Conservation (phyloP, 2,329 filamentous ascomycete species). For the Aspergillus oerlinghausenensis region DNA sequence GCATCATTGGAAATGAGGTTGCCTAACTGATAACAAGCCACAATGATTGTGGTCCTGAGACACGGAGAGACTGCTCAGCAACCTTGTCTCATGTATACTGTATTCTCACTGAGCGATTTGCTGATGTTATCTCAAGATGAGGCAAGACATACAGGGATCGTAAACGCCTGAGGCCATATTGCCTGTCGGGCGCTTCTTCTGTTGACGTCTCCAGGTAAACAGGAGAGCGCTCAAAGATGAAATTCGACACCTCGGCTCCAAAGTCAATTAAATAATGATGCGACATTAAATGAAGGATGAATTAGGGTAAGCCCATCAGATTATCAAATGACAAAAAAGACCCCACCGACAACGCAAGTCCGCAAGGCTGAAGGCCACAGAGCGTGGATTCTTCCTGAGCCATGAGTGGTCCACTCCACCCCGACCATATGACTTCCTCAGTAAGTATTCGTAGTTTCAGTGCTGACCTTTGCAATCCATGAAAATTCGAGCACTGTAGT, state of each 20-base stretch:
- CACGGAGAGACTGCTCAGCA: background rate
- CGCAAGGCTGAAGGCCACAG: background rate
- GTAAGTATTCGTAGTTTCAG: background rate
- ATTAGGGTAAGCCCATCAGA: background rate
- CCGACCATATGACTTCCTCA: background rate
- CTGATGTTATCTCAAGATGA: background rate
- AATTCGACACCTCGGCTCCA: background rate
- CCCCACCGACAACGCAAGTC: background rate
- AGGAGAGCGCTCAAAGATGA: background rate
- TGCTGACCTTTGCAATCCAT: too few relatives aligned
- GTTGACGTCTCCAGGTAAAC: background rate
- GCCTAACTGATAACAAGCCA: background rate
- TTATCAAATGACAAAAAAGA: background rate
- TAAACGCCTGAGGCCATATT: background rate
- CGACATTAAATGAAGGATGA: background rate
- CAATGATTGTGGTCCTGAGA: background rate
- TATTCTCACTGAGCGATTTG: background rate
- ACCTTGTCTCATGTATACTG: background rate
- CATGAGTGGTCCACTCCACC: background rate
- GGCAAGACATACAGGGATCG: too few relatives aligned
- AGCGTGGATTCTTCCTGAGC: background rate
- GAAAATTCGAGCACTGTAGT: background rate
- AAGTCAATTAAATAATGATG: background rate
- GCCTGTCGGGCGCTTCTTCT: background rate
- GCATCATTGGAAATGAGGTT: background rate